phyloP scores from a whole-genome alignment of 371 early-diverging fungal genomes.

The Fennellomyces sp. region DNA sequence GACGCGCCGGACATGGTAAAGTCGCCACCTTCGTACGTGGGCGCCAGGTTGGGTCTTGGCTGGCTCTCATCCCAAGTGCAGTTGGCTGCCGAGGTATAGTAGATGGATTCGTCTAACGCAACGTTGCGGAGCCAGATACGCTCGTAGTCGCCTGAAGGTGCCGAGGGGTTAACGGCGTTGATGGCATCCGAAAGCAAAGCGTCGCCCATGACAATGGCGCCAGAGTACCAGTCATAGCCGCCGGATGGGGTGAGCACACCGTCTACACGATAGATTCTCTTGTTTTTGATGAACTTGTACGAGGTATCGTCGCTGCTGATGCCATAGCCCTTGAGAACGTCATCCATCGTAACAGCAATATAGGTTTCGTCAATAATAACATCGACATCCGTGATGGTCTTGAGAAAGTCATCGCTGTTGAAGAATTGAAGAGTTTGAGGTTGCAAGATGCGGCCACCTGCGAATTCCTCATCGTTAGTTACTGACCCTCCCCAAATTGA shows the following conservation, averaged over 20 bases:
- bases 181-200: conserved; percentile 73
- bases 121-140: conserved; percentile 74
- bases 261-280: conserved; percentile 72
- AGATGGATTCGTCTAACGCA: conserved; percentile 54
- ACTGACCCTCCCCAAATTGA: not conserved
- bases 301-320: conserved; percentile 31
- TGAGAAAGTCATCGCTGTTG: conserved; percentile 49
- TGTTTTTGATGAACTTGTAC: conserved; percentile 66
- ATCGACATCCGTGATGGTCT: conserved; percentile 64
- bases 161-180: conserved; percentile 62
- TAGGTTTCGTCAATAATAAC: conserved; percentile 77
- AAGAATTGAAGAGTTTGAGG: conserved; percentile 31
- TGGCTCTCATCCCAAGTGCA: conserved; percentile 59
- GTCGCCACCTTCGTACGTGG: conserved; percentile 34
- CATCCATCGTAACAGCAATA: conserved; percentile 42
- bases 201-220: conserved; percentile 70
- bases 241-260: conserved; percentile 62
- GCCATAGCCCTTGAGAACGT: conserved; percentile 58
- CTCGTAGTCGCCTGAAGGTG: conserved; percentile 50
- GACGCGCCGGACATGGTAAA: conserved; percentile 19
- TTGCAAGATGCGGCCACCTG: conserved; percentile 41
- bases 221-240: conserved; percentile 74
- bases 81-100: conserved; percentile 41
- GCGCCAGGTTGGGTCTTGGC: conserved; percentile 54
- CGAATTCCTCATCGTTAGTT: not conserved